Conservation (phyloP, 2,329 filamentous ascomycete species). For the Colletotrichum sp. region DNA sequence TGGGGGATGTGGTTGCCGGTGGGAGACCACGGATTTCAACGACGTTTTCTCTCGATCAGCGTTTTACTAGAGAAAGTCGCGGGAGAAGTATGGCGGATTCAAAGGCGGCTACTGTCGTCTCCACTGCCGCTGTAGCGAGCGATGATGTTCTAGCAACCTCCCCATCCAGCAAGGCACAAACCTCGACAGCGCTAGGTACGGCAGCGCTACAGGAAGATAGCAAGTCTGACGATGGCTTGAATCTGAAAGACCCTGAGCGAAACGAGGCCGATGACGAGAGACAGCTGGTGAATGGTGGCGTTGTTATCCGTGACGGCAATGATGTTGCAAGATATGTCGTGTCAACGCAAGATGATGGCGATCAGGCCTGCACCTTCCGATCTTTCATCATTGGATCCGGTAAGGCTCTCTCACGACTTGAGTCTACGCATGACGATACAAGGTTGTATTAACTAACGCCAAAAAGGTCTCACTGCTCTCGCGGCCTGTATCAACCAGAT, state of each 20-base stretch:
- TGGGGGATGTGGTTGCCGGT: not conserved
- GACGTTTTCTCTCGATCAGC: not conserved
- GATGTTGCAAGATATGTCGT: conserved; percentile 17
- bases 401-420: not conserved
- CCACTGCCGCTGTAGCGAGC: not conserved
- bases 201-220: not conserved
- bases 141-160: not conserved
- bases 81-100: not conserved
- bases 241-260: not conserved
- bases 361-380: conserved; percentile 1
- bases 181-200: fast-evolving
- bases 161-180: fast-evolving
- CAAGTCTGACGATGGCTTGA: not conserved
- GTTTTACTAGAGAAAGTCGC: not conserved
- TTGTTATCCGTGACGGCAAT: conserved; percentile 7
- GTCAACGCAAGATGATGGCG: conserved; percentile 7
- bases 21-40: not conserved
- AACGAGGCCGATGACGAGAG: not conserved
- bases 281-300: not conserved
- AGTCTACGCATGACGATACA: not conserved
- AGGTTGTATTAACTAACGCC: not conserved
- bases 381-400: conserved; percentile 19
- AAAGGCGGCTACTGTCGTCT: not conserved
- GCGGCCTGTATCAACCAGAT: conserved; percentile 20
- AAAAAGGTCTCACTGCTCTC: conserved; percentile 6